Percentiles rank a stretch among this genome's conserved stretches.
Conservation (phyloP, 441 rosid species). For the Erysimum cheiri region DNA sequence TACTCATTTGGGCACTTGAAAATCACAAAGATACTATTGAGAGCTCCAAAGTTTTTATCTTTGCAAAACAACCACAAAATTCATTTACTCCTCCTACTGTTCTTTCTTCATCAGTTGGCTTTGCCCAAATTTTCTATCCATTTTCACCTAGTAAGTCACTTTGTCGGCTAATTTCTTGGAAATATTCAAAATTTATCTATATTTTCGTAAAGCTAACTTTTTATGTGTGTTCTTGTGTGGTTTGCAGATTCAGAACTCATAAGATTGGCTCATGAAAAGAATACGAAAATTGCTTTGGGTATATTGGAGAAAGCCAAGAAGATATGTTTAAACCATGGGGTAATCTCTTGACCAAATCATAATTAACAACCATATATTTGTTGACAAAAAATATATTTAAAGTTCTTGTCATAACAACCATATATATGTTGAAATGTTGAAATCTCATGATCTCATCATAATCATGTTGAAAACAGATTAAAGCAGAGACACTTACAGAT, state of each 20-base stretch:
- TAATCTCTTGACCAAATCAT: constrained; percentile 35
- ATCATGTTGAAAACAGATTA: constrained; percentile 44
- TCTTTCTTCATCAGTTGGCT: constrained; percentile 47
- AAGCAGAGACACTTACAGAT: constrained; percentile 53
- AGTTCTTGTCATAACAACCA: constrained; percentile 2
- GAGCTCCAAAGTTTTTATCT: constrained; percentile 46
- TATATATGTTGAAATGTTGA: constrained; percentile 12
- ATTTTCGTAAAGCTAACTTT: background rate
- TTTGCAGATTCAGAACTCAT: constrained; percentile 43
- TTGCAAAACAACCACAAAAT: constrained; percentile 54
- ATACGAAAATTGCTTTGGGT: constrained; percentile 46
- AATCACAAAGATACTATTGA: constrained; percentile 52
- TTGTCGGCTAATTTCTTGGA: background rate
- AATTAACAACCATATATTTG: background rate
- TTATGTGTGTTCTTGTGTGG: background rate
- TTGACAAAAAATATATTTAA: background rate
- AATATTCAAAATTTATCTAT: background rate
- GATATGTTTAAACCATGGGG: constrained; percentile 57
- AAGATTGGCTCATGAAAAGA: constrained; percentile 37
- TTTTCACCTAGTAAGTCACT: constrained; percentile 49
- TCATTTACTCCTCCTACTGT: constrained; percentile 21
- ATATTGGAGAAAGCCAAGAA: constrained; percentile 57
- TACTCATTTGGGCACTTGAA: constrained; percentile 58
- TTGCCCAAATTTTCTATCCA: constrained; percentile 50
- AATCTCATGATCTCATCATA: background rate